phyloP scores from a whole-genome alignment of 352 stramenopile genomes.

The Thraustochytrium sp. region DNA sequence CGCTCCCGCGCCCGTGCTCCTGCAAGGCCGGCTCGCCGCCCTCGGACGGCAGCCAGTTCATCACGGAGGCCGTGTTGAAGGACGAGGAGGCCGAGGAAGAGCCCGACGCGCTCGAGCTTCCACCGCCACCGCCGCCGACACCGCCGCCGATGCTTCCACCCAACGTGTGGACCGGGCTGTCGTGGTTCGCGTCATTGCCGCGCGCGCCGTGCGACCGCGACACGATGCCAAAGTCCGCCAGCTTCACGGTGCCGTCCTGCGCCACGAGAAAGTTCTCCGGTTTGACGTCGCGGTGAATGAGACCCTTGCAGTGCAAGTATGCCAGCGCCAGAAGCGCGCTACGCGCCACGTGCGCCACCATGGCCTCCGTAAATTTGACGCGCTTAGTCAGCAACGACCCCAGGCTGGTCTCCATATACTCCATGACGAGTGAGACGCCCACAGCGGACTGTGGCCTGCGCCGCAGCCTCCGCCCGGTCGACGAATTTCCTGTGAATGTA shows the following conservation, averaged over 20 bases:
- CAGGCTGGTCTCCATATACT: slow-evolving; percentile 7
- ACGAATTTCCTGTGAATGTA: not conserved
- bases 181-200: too few species aligned
- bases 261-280: slow-evolving; percentile 46
- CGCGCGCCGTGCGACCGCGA: slow-evolving; percentile 46
- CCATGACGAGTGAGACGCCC: not conserved
- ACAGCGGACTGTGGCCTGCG: not conserved
- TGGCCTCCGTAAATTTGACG: not conserved
- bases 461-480: not conserved
- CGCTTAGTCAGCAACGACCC: not conserved
- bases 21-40: not conserved
- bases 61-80: too few species aligned
- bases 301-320: slow-evolving; percentile 76
- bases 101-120: too few species aligned
- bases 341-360: not conserved
- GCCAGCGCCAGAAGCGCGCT: slow-evolving; percentile 50
- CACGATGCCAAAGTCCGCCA: slow-evolving; percentile 57
- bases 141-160: too few species aligned
- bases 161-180: too few species aligned
- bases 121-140: too few species aligned
- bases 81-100: too few species aligned
- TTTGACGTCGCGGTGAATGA: slow-evolving; percentile 89
- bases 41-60: too few species aligned
- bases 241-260: slow-evolving; percentile 56
- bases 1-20: slow-evolving; percentile 20